Base-by-base conservation (phyloP, 805 yeast genomes). In the Myxozyma vanderwaltii region DNA sequence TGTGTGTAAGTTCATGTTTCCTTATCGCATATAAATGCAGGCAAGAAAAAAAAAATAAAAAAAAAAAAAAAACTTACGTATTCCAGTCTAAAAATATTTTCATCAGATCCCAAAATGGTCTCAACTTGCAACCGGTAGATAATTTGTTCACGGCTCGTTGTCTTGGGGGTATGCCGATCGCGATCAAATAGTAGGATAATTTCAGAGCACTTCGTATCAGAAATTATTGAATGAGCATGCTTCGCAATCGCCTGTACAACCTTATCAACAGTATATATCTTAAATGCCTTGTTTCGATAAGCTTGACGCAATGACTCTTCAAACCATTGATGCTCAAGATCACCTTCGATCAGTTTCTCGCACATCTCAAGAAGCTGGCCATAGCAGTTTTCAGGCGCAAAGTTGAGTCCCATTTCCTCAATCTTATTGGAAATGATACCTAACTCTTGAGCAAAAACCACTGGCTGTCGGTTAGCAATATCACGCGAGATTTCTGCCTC, bases 281-380 rank as follows among this genome's bases (percentile, higher is more conserved):
- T 90, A 77, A 88, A 94, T 0, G 98, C 99, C 63, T 86, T 86
- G 75, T 92, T 94, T 69, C 94, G 83, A 76, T 88, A 94, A 0
- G 95, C 97, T 77, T 92, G 97, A 63, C 99, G 89, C 59, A 94
- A 75, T 17, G 96, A 82, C 74, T 94, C 99, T 76, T 94, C 99
- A 72, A 88, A 95, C 87, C 91, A 86, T 73, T 87, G 94, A 63
- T 89, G 96, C 70, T 94, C 99, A 50, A 94, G 75, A 38, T 90
- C 94, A 29, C 96, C 96, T 65, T 89, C 94, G 64, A 94, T 86
- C 52, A 90, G 77, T 64, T 84, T 82, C 65, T 84, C 89, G 59
- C 95, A 83, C 56, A 94, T 78, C 2, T 77, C 78, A 59, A 94
- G 76, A n/a, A 90, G 81, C 73, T 92, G 97, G 36, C 79, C 76